Evolutionary conservation across 306 rosid species (phyloP).

Genomic region (Trifolium dubium): DNA sequence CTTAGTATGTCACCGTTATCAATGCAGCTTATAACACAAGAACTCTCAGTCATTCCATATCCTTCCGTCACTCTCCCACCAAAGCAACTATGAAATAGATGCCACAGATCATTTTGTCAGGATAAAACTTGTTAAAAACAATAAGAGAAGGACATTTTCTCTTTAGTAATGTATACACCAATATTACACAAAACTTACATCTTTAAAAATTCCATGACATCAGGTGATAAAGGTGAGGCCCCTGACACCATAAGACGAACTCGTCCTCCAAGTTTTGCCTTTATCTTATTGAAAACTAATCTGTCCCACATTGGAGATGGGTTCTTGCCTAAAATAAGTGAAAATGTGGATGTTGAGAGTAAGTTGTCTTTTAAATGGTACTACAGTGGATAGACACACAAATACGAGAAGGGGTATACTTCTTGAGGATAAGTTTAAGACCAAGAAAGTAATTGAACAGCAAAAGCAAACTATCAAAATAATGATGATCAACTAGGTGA

Average conservation of each 20-base stretch:
- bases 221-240: slow-evolving; percentile 98
- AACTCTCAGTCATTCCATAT: slow-evolving; percentile 97
- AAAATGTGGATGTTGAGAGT: slow-evolving; percentile 16
- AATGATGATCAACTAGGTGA: slow-evolving; percentile 4
- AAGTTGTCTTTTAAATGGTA: slow-evolving; percentile 19
- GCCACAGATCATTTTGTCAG: slow-evolving; percentile 38
- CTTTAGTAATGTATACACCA: slow-evolving; percentile 31
- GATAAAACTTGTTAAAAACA: neutral
- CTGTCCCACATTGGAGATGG: slow-evolving; percentile 97
- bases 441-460: slow-evolving; percentile 4
- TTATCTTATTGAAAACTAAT: slow-evolving; percentile 95
- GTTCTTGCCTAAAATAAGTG: slow-evolving; percentile 67
- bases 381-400: slow-evolving; percentile 17
- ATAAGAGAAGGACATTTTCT: slow-evolving; percentile 8
- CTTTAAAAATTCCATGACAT: slow-evolving; percentile 88
- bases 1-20: slow-evolving; percentile 64
- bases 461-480: slow-evolving; percentile 25
- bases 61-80: slow-evolving; percentile 85
- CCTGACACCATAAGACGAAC: slow-evolving; percentile 91
- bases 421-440: slow-evolving; percentile 24
- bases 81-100: slow-evolving; percentile 71
- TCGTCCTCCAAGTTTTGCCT: slow-evolving; percentile 92
- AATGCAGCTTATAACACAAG: slow-evolving; percentile 80
- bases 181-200: slow-evolving; percentile 64
- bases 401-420: neutral